These are phyloP conservation scores for Ceratocystis alfenasii DNA, from an alignment of 2,329 filamentous ascomycete genomes.

Conservation along the genomic window DNA sequence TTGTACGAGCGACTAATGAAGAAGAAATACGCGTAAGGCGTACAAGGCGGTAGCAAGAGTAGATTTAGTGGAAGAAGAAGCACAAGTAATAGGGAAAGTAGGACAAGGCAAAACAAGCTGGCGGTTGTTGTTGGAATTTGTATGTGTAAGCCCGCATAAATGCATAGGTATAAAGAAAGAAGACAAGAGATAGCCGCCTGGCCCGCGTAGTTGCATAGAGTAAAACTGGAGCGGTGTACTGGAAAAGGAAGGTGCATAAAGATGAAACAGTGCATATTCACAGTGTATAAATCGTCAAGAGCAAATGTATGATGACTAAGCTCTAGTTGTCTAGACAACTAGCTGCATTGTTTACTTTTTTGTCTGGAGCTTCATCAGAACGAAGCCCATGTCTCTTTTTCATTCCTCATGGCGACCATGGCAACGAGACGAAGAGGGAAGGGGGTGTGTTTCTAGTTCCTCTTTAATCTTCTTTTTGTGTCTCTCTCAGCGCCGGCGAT, in stretches of 20 bases:
- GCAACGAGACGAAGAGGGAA: not conserved
- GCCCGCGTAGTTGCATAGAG: constrained; percentile 1
- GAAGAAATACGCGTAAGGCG: not conserved
- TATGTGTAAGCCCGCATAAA: not conserved
- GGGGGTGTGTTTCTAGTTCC: not conserved
- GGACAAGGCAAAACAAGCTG: not conserved
- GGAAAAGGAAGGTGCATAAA: not conserved
- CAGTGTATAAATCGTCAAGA: not conserved
- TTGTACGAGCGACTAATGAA: not conserved
- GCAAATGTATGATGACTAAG: not conserved
- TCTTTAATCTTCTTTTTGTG: not conserved
- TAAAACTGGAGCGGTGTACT: not conserved
- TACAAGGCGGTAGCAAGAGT: not conserved
- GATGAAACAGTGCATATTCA: not conserved
- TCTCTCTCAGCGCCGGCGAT: not conserved
- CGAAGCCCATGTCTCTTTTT: not conserved
- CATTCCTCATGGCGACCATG: not conserved
- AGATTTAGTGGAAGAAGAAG: not conserved
- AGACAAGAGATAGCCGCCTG: not conserved
- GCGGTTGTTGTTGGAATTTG: not conserved
- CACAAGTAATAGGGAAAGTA: not conserved
- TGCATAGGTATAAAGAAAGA: not conserved
- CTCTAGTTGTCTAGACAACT: not conserved
- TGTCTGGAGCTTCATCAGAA: not conserved
- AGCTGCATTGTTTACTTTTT: not conserved